Base-by-base conservation (phyloP, 768 basidiomycete species). In the Pulveroboletus sp. region DNA sequence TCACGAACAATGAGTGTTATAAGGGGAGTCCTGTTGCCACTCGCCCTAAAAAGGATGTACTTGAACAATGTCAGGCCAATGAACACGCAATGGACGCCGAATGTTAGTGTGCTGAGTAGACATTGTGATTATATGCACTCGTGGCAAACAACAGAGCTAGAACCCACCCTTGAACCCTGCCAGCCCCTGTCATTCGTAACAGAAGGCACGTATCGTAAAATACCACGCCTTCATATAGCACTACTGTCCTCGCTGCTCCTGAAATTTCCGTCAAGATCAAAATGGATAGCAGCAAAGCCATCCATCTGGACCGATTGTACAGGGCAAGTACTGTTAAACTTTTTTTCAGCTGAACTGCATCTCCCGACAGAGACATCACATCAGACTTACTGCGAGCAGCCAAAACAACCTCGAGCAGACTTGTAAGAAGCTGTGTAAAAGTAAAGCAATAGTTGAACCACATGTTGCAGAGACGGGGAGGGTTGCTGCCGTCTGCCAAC, bases 401-500 rank as follows among this genome's bases (percentile, higher is more conserved):
- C 27, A 59, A 37, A n/a, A 59, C 38, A 28, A 59, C 1, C 24
- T 61, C 57, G 10, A 61, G 53, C 13, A 32, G 28, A 10, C 44
- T 62, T 18, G 10, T 41, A 27, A 56, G 37, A 33, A 33, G 6
- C 32, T 33, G 32, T 33, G 32, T 14, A 13, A 15, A 33, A 33
- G 32, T 13, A 13, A 33, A 33, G 13, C 13, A 5, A 14, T 33
- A 33, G 26, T 7, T 6, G 14, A 4, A 11, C 60, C 61, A 63
- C 5, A 47, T 18, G 8, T 13, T 5, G 28, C 60, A 60, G 14
- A 56, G 45, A 4, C 15, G 2, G 1, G 43, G 44, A 0, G 46
- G 49, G 13, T 63, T 57, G 7, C 26, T 59, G 28, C 49, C 54
- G n/a, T 57, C 30, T 15, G 47, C 24, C 45, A 61, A 18, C 5